phyloP scores from a whole-genome alignment of 1,284 basidiomycete species.

The Cutaneotrichosporon curvatum region DNA sequence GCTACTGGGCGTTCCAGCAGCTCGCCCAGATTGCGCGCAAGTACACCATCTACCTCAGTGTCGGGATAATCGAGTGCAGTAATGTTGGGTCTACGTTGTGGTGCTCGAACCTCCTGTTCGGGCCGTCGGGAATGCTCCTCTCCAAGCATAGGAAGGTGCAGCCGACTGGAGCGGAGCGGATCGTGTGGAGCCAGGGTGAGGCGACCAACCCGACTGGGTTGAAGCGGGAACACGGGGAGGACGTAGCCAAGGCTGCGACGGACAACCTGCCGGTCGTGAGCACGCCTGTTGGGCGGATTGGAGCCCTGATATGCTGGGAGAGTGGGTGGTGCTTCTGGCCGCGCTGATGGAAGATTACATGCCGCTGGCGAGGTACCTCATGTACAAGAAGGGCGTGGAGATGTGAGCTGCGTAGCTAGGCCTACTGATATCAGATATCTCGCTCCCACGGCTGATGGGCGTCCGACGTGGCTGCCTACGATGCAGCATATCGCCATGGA shows the following conservation, averaged over 20 bases:
- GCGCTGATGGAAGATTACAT: slow-evolving; percentile 52
- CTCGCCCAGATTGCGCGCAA: slow-evolving; percentile 19
- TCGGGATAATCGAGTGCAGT: slow-evolving; percentile 62
- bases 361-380: slow-evolving; percentile 52
- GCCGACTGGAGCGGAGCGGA: slow-evolving; percentile 61
- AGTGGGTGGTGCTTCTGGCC: slow-evolving; percentile 33
- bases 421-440: slow-evolving; percentile 37
- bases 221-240: slow-evolving; percentile 31
- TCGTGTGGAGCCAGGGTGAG: slow-evolving; percentile 60
- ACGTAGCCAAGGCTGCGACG: slow-evolving; percentile 17
- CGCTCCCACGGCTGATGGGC: slow-evolving; percentile 54
- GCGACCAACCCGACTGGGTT: slow-evolving; percentile 24
- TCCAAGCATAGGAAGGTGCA: slow-evolving; percentile 65
- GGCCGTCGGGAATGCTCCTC: slow-evolving; percentile 54
- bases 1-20: slow-evolving; percentile 21
- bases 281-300: slow-evolving; percentile 48
- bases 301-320: slow-evolving; percentile 66
- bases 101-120: slow-evolving; percentile 62
- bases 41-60: slow-evolving; percentile 53
- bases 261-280: slow-evolving; percentile 45
- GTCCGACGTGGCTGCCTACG: slow-evolving; percentile 57
- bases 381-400: slow-evolving; percentile 37
- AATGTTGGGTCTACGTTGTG: slow-evolving; percentile 57
- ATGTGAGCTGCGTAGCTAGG: slow-evolving; percentile 14
- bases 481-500: slow-evolving; percentile 70